Conservation (phyloP, 768 basidiomycete genomes). For the Imleria badia region DNA sequence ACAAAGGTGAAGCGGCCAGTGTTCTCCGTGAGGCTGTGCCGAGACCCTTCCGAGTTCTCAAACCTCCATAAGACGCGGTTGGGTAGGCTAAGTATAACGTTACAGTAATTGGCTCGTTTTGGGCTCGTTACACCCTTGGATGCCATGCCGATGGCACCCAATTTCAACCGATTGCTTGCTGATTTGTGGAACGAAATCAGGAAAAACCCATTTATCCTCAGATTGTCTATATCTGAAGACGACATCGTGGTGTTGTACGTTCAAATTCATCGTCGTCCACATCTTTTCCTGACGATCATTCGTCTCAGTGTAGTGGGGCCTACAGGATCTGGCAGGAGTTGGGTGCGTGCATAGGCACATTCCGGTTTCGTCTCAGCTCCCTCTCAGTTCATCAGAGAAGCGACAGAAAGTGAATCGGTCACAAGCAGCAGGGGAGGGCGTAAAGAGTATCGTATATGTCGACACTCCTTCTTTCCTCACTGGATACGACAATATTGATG, state of each 20-base stretch:
- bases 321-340: constrained; percentile 22
- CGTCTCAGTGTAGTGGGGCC: constrained; percentile 14
- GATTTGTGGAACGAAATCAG: constrained; percentile 15
- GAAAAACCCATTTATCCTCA: background rate
- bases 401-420: constrained; percentile 1
- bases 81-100: too few relatives aligned
- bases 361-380: background rate
- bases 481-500: constrained; percentile 2
- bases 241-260: constrained; percentile 25
- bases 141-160: background rate
- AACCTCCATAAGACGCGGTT: too few relatives aligned
- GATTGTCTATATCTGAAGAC: constrained; percentile 4
- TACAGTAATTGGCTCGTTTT: too few relatives aligned
- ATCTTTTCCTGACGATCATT: background rate
- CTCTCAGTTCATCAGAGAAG: constrained; percentile 14
- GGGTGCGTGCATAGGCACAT: constrained; percentile 16
- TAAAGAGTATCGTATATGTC: constrained; percentile 17
- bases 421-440: constrained; percentile 1
- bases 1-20: too few relatives aligned
- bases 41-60: too few relatives aligned
- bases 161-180: background rate
- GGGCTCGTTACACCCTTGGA: background rate
- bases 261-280: background rate
- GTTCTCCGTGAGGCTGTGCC: too few relatives aligned
- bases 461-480: constrained; percentile 25